These are phyloP conservation scores for Cajanus cajan DNA, from an alignment of 306 rosid species.

Conservation along the genomic window DNA sequence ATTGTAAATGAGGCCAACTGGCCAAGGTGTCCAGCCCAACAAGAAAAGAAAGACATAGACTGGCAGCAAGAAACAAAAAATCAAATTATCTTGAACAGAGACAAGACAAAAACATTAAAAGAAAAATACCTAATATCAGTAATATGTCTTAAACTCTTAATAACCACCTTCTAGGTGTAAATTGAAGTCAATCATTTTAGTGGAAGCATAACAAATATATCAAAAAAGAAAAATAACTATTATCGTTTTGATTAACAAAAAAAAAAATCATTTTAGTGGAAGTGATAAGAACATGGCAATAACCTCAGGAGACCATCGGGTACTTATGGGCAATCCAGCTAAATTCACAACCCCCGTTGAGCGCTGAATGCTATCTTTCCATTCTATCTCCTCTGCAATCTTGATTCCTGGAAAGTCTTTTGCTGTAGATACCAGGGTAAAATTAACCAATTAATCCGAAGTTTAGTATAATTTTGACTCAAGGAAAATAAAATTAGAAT, in stretches of 20 bases:
- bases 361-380: slow-evolving; percentile 82
- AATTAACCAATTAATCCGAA: slow-evolving; percentile 29
- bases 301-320: slow-evolving; percentile 97
- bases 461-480: neutral
- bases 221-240: too few relatives aligned
- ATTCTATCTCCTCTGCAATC: slow-evolving; percentile 79
- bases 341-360: slow-evolving; percentile 89
- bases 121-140: slow-evolving; percentile 5
- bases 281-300: slow-evolving; percentile 27
- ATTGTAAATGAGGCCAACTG: neutral
- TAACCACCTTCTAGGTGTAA: neutral
- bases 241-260: too few relatives aligned
- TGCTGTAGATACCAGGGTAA: slow-evolving; percentile 46
- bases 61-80: neutral
- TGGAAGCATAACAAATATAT: too few relatives aligned
- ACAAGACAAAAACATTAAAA: neutral
- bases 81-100: neutral
- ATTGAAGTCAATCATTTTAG: neutral
- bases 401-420: slow-evolving; percentile 80
- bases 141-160: neutral
- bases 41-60: neutral
- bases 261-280: too few relatives aligned
- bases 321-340: slow-evolving; percentile 95
- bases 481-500: slow-evolving; percentile 5
- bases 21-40: neutral